These are phyloP conservation scores for Nepenthes alata DNA, from an alignment of 179 eudicot genomes.

Conservation along the genomic window DNA sequence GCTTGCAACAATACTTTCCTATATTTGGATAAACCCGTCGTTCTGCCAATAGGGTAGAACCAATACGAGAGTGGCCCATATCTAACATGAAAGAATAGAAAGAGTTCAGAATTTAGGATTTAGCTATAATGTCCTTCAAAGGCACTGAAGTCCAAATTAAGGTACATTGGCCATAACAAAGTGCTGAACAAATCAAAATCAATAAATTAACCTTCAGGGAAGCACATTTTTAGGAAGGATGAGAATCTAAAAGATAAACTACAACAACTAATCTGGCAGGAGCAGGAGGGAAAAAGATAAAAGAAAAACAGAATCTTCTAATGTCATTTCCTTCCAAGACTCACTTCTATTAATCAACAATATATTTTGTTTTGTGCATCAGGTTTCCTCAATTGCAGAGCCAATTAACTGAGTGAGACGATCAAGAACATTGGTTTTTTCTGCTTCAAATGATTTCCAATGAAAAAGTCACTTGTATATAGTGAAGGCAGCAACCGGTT, in stretches of 20 bases:
- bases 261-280: neutral
- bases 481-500: conserved; percentile 84
- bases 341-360: no score
- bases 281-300: neutral
- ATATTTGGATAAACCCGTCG: no score
- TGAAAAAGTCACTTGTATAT: conserved; percentile 84
- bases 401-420: conserved; percentile 81
- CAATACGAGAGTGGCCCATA: no score
- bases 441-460: conserved; percentile 87
- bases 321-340: neutral
- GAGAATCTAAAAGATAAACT: neutral
- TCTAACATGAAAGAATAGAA: no score
- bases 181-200: no score
- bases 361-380: no score
- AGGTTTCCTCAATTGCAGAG: conserved; percentile 69
- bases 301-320: neutral
- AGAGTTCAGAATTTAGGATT: neutral
- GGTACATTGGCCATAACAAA: no score
- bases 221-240: neutral
- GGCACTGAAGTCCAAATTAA: neutral
- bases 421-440: conserved; percentile 82
- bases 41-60: no score
- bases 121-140: neutral
- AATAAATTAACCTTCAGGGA: no score
- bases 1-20: no score